Conservation (phyloP, 495 filamentous ascomycete species). For the Penicillium arizonense region DNA sequence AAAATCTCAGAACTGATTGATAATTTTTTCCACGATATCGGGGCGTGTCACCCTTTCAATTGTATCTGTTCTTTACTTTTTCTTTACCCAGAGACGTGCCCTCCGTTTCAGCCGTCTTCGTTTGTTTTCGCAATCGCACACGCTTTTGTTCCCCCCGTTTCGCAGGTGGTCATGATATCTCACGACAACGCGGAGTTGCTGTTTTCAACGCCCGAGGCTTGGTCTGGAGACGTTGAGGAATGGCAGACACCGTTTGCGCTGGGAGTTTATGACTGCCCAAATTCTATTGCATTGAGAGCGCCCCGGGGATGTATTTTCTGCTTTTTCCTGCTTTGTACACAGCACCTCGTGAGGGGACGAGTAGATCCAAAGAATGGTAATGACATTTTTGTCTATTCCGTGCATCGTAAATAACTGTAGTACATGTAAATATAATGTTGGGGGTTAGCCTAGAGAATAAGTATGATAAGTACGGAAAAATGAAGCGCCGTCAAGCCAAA, state of each 20-base stretch:
- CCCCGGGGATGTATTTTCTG: conserved; percentile 25
- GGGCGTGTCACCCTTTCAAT: conserved; percentile 24
- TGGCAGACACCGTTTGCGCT: neutral
- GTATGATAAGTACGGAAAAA: conserved; percentile 27
- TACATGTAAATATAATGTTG: neutral
- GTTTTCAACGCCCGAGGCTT: neutral
- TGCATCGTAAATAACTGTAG: neutral
- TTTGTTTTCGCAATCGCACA: conserved; percentile 22
- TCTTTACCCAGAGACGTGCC: conserved; percentile 9
- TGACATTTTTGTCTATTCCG: conserved; percentile 11
- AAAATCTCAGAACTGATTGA: conserved; percentile 42
- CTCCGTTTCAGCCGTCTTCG: conserved; percentile 15
- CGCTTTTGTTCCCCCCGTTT: conserved; percentile 21
- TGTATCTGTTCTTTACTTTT: conserved; percentile 31
- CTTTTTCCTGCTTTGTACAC: conserved; percentile 30
- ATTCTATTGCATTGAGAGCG: conserved; percentile 39
- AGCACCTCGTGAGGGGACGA: conserved; percentile 20
- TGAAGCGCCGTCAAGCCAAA: conserved; percentile 44
- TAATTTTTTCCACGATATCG: conserved; percentile 41
- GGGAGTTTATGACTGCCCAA: conserved; percentile 7
- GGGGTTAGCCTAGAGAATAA: too few species aligned
- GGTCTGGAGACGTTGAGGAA: neutral
- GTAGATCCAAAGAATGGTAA: conserved; percentile 25
- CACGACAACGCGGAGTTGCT: neutral
- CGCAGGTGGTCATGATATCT: conserved; percentile 23